Evolutionary conservation across 345 rosid species (phyloP).

Genomic region (Schrenkiella parvula): DNA sequence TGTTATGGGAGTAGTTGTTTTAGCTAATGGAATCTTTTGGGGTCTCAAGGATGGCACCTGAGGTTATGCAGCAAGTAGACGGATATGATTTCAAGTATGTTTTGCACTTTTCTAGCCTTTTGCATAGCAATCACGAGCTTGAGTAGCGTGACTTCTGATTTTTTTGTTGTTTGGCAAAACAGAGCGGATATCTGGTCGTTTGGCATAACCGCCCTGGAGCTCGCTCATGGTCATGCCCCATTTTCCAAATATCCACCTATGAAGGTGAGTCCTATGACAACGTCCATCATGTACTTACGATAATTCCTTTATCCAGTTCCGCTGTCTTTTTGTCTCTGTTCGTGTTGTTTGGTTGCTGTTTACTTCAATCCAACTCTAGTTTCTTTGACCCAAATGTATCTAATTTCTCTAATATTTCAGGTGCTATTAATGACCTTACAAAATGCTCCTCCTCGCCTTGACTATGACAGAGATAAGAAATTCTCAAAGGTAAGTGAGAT

Average conservation of each 20-base stretch:
- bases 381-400: not conserved
- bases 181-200: slow-evolving; percentile 93
- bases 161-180: slow-evolving; percentile 1
- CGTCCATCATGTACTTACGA: not conserved
- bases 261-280: slow-evolving; percentile 57
- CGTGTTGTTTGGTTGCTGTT: not conserved
- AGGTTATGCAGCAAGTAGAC: slow-evolving; percentile 87
- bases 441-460: slow-evolving; percentile 93
- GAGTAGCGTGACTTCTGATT: not conserved
- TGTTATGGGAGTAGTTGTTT: not conserved
- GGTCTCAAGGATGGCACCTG: slow-evolving; percentile 86
- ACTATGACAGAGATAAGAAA: slow-evolving; percentile 77
- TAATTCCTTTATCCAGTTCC: not conserved
- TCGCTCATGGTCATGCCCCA: slow-evolving; percentile 94
- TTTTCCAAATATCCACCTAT: slow-evolving; percentile 88
- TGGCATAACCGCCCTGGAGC: slow-evolving; percentile 88
- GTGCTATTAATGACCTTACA: slow-evolving; percentile 87
- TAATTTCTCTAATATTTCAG: slow-evolving; percentile 31
- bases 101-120: not conserved
- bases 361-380: not conserved
- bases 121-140: not conserved
- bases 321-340: not conserved
- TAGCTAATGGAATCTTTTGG: not conserved
- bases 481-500: slow-evolving; percentile 63
- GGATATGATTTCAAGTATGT: slow-evolving; percentile 95